Evolutionary conservation across 768 basidiomycete genomes (phyloP), one percentile per base, ranked within the genome.

Genomic region (Boletus coccyginus): DNA sequence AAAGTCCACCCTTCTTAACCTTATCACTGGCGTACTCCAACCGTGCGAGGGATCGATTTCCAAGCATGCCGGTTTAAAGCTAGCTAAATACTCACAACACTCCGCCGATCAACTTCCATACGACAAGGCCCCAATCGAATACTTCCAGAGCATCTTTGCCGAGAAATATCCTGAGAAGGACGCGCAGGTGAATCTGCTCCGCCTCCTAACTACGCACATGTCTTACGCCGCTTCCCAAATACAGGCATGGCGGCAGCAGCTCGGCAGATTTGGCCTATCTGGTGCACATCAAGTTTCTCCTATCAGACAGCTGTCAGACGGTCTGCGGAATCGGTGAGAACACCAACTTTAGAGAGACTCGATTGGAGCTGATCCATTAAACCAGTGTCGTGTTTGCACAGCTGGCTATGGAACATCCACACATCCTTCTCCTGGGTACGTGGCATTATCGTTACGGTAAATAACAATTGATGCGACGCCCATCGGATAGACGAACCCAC

Each of bases 51-150:
- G 97, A 49, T 93, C 92, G 39, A 71, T 99, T 63, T 90, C 90
- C 48, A 92, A 92, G 66, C 97, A 99, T 72, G 78, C 88, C 42
- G 81, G 79, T 19, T 83, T 99, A 64, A 99, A 99, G 74, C 85
- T 99, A 56, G 92, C 94, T 62, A 99, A 98, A 74, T 99, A 99
- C 80, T 94, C 91, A 7, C 97, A 99, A 77, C 97, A 99, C 78
- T 92, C 90, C 52, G 95, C 97, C 31, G 97, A 99, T 74, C 97
- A 99, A 73, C 85, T 99, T 11, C 97, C 97, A 27, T 99, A 97
- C 73, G 87, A 95, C 59, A 82, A 82, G 69, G 78, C 85, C 27
- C 95, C 97, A 4, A 80, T 98, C 65, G 97, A 98, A 74, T 93
- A 98, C 76, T 92, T 99, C 78, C 92, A 94, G 74, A 66, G 66